Base-by-base conservation (phyloP, 352 stramenopile species). In the Pythium aphanidermatum region DNA sequence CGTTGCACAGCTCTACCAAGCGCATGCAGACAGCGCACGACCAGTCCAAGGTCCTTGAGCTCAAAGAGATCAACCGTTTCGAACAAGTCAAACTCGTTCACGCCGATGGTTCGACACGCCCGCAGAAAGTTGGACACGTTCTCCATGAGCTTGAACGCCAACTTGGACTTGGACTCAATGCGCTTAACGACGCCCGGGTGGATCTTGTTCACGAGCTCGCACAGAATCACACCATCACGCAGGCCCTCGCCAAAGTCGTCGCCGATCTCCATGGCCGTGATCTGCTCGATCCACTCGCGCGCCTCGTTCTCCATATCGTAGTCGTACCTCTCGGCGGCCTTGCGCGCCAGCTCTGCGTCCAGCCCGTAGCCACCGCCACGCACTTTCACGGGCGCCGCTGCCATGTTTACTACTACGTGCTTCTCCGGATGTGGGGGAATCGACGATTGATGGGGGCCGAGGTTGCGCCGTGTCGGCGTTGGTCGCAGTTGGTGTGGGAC, bases 101-200 rank as follows among this genome's bases (percentile, higher is more conserved):
- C 81, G 35, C 85, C 85, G 43, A 96, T 83, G 24, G 63, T 60
- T 39, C 83, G 79, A 44, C 83, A 95, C 12, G 74, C 85, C 47
- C 77, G 74, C 47, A 96, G 50, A 51, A 95, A 96, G 17, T 63
- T 60, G 37, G 79, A 86, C 29, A 96, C 82, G 51, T 96, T 95
- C 56, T 96, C 86, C 85, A 96, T 95, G 44, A 93, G 77, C 72
- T 95, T 95, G 68, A 97, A 97, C 12, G 84, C 76, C 76, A 96
- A 88, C 46, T 71, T 87, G 14, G 83, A 95, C 51, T 90, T 80
- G 38, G 60, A 85, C 58, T 93, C 77, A 26, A 94, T 68, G 51
- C 80, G 76, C 46, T 58, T 60, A 16, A 94, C 65, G 11, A 85
- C 43, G 38, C 60, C 62, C 13, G 76, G 63, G 34, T 90, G 61